Conservation (phyloP, 1,284 basidiomycete genomes). For the Ustilago cynodontis region DNA sequence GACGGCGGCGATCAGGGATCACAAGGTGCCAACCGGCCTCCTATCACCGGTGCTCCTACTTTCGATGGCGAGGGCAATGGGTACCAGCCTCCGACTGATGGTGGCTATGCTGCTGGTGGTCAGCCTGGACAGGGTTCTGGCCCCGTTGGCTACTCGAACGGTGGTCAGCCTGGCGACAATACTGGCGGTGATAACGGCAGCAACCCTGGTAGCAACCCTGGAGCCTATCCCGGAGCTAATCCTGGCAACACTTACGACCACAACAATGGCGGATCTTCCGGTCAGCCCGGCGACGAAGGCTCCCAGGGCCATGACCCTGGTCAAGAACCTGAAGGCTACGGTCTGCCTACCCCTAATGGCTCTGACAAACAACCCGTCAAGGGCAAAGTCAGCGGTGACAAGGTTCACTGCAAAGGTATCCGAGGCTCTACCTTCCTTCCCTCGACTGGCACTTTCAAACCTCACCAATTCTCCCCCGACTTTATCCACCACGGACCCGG, state of each 20-base stretch:
- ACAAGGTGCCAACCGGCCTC: not conserved
- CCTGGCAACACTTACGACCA: not conserved
- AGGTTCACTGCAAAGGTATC: conserved; percentile 27
- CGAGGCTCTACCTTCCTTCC: conserved; percentile 15
- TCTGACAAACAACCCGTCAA: no score
- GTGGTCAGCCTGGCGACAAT: conserved; percentile 1
- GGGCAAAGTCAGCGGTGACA: not conserved
- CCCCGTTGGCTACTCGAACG: not conserved
- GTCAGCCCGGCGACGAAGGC: not conserved
- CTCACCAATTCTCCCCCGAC: conserved; percentile 27
- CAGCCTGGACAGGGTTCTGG: not conserved
- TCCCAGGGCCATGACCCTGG: not conserved
- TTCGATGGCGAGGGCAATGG: not conserved
- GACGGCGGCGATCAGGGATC: not conserved
- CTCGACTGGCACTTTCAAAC: conserved; percentile 13
- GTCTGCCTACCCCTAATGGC: not conserved
- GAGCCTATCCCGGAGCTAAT: not conserved
- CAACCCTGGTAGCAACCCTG: not conserved
- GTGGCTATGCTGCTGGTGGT: not conserved
- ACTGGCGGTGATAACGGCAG: not conserved
- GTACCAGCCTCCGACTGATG: not conserved
- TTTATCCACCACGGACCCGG: conserved; percentile 45
- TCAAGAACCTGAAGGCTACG: conserved; percentile 9
- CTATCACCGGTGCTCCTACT: not conserved
- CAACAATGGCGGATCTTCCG: conserved; percentile 1